Conservation (phyloP, 208 protist species). For the Entamoeba invadens region DNA sequence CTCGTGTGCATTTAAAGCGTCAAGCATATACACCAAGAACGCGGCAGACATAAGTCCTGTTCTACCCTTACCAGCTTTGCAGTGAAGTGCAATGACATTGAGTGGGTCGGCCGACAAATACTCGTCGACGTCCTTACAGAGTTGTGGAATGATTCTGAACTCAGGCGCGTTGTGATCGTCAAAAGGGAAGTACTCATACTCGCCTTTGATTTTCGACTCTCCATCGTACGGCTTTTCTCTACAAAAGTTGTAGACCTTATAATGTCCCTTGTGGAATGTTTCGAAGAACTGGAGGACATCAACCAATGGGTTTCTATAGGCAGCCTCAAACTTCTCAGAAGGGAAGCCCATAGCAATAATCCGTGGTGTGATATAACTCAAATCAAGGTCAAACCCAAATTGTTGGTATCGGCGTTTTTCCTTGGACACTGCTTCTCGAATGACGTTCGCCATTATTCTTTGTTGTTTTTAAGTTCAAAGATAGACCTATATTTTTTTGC, state of each 20-base stretch:
- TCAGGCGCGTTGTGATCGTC: constrained; percentile 41
- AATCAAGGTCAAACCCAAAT: constrained; percentile 45
- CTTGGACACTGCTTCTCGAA: neutral
- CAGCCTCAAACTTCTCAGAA: constrained; percentile 43
- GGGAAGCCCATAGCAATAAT: constrained; percentile 55
- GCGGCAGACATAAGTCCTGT: neutral
- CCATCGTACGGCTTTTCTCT: constrained; percentile 41
- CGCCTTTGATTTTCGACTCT: constrained; percentile 27
- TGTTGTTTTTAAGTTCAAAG: too few species aligned
- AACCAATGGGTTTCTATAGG: constrained; percentile 69
- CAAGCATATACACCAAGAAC: neutral
- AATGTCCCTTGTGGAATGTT: constrained; percentile 56
- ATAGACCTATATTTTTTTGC: too few species aligned
- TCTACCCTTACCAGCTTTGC: constrained; percentile 16
- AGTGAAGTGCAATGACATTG: constrained; percentile 8
- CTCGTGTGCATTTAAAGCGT: neutral
- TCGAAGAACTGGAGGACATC: constrained; percentile 59
- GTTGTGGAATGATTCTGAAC: neutral
- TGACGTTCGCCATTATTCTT: neutral
- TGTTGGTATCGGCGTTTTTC: constrained; percentile 7
- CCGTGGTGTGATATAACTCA: constrained; percentile 44
- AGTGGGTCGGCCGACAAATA: neutral
- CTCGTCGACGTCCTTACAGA: neutral
- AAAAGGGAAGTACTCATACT: constrained; percentile 37
- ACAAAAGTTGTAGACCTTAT: constrained; percentile 55